Evolutionary conservation across 805 yeast species (phyloP), one percentile per base, ranked within the genome.

Genomic region (Monosporozyma siamensis): DNA sequence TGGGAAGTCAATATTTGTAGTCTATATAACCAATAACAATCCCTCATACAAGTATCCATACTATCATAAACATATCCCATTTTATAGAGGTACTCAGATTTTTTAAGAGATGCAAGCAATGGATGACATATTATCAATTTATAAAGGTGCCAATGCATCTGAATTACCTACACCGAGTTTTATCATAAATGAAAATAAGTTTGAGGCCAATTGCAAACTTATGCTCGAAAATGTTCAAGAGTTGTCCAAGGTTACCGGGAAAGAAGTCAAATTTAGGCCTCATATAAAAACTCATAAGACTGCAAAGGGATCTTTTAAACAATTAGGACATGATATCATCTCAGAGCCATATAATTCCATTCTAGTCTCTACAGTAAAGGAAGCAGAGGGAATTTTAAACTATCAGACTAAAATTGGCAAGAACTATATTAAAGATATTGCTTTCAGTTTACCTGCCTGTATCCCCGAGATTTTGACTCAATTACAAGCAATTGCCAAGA

Each of bases 211-310:
- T 53, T 69, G 78, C 48, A 61, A 60, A 9, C 58, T 57, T 24
- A 77, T 79, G 84, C 64, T 76, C 8, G 50, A 53, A 4, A 68
- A 68, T 43, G 74, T 78, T 0, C 40, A 47, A 1, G 54, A 55
- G 1, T 52, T 78, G 22, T 38, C 42, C 10, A 56, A 53, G 3
- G 66, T 68, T 5, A 40, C 46, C n/a, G 48, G 39, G 3, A 31
- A 31, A 5, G 39, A 40, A 9, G 38, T 55, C 5, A 65, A 59
- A 15, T 82, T 82, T 56, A 67, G 94, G 45, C 80, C 83, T 3
- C 88, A 82, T 55, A 77, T 83, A 18, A 83, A 83, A 59, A 84
- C 92, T 0, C 88, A 81, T 57, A 83, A 84, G 57, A 72, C 83
- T 1, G 48, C 67, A 8, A 82, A 78, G 49, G 88, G 84, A 6